Base-by-base conservation (phyloP, 257 asterid genomes). In the Gynochthodes officinalis region DNA sequence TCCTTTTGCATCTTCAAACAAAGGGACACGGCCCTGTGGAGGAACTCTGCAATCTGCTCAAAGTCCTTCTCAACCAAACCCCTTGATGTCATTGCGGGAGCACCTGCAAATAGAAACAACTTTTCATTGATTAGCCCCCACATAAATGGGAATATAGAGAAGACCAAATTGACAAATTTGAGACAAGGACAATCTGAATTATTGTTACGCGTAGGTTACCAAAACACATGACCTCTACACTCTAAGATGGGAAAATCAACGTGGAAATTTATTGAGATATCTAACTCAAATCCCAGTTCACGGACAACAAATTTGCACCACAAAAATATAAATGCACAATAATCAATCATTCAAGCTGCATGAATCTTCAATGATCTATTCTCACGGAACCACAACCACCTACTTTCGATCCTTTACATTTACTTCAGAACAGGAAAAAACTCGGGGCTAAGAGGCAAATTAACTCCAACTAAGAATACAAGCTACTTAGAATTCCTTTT, bases 31-130 rank as follows among this genome's bases (percentile, higher is more conserved):
- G 97, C 90, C 75, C 96, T 81, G 84, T 91, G 99, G 21, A 94
- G 97, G 83, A 94, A 94, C 78, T 94, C 99, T 0, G 84, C 96
- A 11, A 94, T 91, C 87, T 91, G 90, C 85, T 94, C 99, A 42
- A 91, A 94, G 89, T 94, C 99, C 83, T 94, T 91, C 86, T 89
- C 97, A 2, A 89, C 87, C 81, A 94, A 83, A 33, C 99, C 99
- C 84, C 98, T 86, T 0, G 99, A 91, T 69, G 99, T 94, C 99
- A 94, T 94, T 73, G 98, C 98, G 0, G 99, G 99, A 73, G 99
- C 64, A 80, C 99, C 99, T 91, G 84, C 43, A 48, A 64, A 61
- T 28, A 66, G 12, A 62, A 54, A 76, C 53, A 50, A 49, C 12
- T n/a, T 32, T 18, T 52, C 3, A 69, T 8, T 52, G 37, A 65